Conservation (phyloP, 2,329 filamentous ascomycete species). For the Xylariaceae sp. region DNA sequence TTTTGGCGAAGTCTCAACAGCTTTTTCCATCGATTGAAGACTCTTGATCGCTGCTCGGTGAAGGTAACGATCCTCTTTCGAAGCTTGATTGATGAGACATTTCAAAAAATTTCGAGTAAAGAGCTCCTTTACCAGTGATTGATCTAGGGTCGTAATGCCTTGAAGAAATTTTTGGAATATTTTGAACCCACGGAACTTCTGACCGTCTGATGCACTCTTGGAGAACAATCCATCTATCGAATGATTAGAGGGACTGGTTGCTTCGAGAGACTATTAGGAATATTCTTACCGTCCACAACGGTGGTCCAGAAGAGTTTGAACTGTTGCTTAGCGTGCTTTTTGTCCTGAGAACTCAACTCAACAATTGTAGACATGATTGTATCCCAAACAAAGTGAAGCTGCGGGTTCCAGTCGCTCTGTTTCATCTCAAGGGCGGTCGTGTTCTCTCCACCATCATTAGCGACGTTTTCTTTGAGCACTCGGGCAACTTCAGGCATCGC, state of each 20-base stretch:
- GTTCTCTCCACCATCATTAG: constrained; percentile 46
- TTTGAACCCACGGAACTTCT: constrained; percentile 89
- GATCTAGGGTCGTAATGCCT: constrained; percentile 42
- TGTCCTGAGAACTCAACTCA: constrained; percentile 28
- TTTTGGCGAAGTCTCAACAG: constrained; percentile 57
- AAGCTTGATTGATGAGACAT: constrained; percentile 78
- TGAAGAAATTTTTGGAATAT: constrained; percentile 74
- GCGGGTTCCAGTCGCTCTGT: constrained; percentile 72
- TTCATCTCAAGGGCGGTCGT: constrained; percentile 45
- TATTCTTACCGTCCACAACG: constrained; percentile 73
- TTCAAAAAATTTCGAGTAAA: constrained; percentile 82
- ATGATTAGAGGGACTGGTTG: constrained; percentile 5
- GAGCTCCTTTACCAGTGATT: constrained; percentile 51
- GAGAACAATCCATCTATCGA: constrained; percentile 74
- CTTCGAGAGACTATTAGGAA: neutral
- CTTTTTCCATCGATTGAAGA: constrained; percentile 64
- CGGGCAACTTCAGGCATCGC: constrained; percentile 67
- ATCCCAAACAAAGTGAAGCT: constrained; percentile 85
- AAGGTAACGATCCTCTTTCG: constrained; percentile 71
- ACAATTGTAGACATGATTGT: constrained; percentile 61
- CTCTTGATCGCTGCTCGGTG: constrained; percentile 75
- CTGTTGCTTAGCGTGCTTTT: constrained; percentile 37
- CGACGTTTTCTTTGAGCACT: constrained; percentile 72
- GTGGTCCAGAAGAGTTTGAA: constrained; percentile 83
- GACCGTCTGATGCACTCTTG: constrained; percentile 73